Evolutionary conservation across 2,329 filamentous ascomycete genomes (phyloP), one percentile per base, ranked within the genome.

Genomic region (Teratosphaeria viscida): DNA sequence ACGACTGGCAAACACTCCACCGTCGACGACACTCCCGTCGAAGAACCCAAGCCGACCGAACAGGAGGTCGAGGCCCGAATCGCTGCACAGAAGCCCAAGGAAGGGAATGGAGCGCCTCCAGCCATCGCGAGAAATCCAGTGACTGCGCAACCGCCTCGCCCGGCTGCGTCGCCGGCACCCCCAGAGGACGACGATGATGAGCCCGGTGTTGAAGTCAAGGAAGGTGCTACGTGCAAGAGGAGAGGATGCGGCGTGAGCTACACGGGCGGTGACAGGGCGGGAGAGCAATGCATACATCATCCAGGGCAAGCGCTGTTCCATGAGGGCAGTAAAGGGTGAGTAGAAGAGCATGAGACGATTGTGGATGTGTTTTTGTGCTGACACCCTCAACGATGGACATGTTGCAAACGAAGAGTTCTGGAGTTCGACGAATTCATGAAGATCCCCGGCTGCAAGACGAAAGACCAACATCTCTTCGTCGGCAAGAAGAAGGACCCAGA

Each of bases 341-440:
- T 19, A n/a, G 11, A n/a, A 23, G 19, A 23, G 8, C 4, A 19
- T 32, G 43, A 19, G 43, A 19, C 19, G n/a, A n/a, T 2, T 49
- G 43, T 19, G 16, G 23, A 23, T 10, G 43, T 10, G 43, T n/a
- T 10, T n/a, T 23, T 16, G 16, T 23, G 19, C 43, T 49, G 19
- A 49, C n/a, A 23, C 8, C 43, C 43, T 19, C 19, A 49, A 19
- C 43, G 43, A 49, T 99, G 94, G 81, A 91, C 86, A 61, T 99
- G 94, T 79, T 99, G 94, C 78, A 97, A 97, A 82, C 82, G 90
- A 68, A 83, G 91, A 43, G 94, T 99, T 60, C 78, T 99, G 61
- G 94, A 99, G 72, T 99, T 99, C 74, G 92, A 99, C 73, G 88
- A 97, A 75, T 99, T 99, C 76, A 86, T 99, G 86, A 94, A 89